These are phyloP conservation scores for Fusarium sp. DNA, from an alignment of 2,329 filamentous ascomycete genomes.

Conservation along the genomic window DNA sequence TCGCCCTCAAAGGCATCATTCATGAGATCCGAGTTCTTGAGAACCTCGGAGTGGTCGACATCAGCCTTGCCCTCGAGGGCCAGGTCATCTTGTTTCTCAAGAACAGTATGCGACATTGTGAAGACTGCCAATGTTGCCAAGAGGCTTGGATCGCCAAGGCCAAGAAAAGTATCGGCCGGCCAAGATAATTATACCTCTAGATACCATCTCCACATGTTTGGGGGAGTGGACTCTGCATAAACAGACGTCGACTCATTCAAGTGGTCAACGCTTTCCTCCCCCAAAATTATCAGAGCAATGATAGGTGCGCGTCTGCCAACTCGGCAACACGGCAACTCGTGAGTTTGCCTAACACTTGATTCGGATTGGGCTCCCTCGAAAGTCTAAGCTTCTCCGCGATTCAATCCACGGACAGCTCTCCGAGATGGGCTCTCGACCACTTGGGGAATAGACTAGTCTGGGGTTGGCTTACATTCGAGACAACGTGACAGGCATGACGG, in stretches of 20 bases:
- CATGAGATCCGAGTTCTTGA: constrained; percentile 2
- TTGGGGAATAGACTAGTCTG: neutral
- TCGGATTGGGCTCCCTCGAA: neutral
- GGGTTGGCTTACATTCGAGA: neutral
- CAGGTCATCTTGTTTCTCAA: neutral
- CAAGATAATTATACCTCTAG: neutral
- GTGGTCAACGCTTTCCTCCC: neutral
- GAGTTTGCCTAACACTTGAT: neutral
- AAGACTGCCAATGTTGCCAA: neutral
- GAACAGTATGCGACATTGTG: neutral
- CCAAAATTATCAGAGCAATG: neutral
- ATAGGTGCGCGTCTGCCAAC: neutral
- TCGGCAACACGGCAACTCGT: neutral
- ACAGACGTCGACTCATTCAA: neutral
- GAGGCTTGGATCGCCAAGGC: neutral
- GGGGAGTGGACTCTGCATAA: neutral
- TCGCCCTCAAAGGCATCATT: constrained; percentile 45
- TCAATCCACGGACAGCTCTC: neutral
- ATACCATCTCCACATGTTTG: neutral
- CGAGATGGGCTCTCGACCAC: neutral
- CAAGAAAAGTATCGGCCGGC: neutral
- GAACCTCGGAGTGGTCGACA: neutral
- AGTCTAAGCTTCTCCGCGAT: neutral
- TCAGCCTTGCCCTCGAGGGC: neutral
- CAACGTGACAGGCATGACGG: neutral